phyloP scores from a whole-genome alignment of 2,329 filamentous ascomycete genomes.

The Colletotrichum truncatum region DNA sequence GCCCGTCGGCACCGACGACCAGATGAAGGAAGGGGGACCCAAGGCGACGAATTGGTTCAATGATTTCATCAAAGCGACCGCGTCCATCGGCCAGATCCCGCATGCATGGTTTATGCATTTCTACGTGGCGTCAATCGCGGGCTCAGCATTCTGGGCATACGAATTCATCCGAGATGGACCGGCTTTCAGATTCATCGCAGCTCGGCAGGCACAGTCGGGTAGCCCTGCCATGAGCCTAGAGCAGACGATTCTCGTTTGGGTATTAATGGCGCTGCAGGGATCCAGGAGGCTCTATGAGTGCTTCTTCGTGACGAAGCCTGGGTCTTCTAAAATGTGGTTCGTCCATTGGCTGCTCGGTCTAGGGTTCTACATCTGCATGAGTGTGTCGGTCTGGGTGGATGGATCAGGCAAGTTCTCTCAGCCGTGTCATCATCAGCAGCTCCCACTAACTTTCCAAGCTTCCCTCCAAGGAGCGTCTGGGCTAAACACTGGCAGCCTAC shows the following conservation, averaged over 20 bases:
- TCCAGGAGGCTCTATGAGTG: constrained; percentile 81
- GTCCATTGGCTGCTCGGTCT: constrained; percentile 85
- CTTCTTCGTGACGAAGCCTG: constrained; percentile 69
- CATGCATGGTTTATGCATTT: constrained; percentile 93
- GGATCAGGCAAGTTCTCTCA: constrained; percentile 67
- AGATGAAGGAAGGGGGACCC: constrained; percentile 13
- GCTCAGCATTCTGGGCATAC: constrained; percentile 78
- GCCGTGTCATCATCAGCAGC: not conserved
- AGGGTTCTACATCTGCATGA: constrained; percentile 78
- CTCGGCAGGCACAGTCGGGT: constrained; percentile 42
- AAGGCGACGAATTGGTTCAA: constrained; percentile 2
- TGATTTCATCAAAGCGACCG: constrained; percentile 32
- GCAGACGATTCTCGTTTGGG: constrained; percentile 74
- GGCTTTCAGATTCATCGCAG: constrained; percentile 58
- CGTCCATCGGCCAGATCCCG: constrained; percentile 69
- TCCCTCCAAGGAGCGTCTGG: not conserved
- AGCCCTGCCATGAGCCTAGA: constrained; percentile 62
- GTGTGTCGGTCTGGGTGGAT: constrained; percentile 86
- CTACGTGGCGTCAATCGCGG: constrained; percentile 76
- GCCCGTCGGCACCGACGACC: constrained; percentile 33
- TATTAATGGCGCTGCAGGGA: constrained; percentile 80
- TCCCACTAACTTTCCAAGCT: constrained; percentile 4
- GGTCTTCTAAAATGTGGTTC: constrained; percentile 83
- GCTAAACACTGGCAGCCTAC: not conserved
- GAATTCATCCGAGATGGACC: constrained; percentile 67